Evolutionary conservation across 2,329 filamentous ascomycete species (phyloP).

Genomic region (Ophiocordyceps camponoti-leonardi): DNA sequence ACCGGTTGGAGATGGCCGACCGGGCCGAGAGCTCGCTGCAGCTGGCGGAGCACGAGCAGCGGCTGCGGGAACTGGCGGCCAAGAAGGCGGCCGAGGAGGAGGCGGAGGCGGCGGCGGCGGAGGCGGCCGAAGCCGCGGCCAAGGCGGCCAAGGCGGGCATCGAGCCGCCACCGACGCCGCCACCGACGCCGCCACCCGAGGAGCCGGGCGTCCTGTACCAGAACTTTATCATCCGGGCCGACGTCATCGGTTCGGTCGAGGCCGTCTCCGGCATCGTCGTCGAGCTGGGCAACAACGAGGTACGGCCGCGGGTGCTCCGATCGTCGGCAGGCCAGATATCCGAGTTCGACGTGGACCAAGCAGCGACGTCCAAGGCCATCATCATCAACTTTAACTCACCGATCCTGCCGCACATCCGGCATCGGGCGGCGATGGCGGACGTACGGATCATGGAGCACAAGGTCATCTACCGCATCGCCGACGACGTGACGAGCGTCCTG

Average conservation of each 20-base stretch:
- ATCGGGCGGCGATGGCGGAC: slow-evolving; percentile 50
- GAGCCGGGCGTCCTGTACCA: slow-evolving; percentile 35
- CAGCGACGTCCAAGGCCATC: slow-evolving; percentile 55
- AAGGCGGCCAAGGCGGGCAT: slow-evolving; percentile 14
- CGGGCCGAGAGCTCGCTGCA: slow-evolving; percentile 60
- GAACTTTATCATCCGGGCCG: slow-evolving; percentile 78
- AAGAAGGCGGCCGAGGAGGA: slow-evolving; percentile 18
- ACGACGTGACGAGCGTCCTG: slow-evolving; percentile 52
- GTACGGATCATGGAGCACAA: slow-evolving; percentile 74
- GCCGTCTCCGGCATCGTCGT: slow-evolving; percentile 65
- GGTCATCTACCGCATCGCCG: slow-evolving; percentile 66
- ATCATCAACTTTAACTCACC: slow-evolving; percentile 77
- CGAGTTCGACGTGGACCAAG: slow-evolving; percentile 82
- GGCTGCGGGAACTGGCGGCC: slow-evolving; percentile 37
- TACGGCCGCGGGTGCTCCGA: slow-evolving; percentile 59
- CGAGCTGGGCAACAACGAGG: slow-evolving; percentile 70
- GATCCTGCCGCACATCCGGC: slow-evolving; percentile 48
- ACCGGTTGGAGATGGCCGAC: slow-evolving; percentile 56
- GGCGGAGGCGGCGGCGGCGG: slow-evolving; percentile 16
- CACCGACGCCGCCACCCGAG: slow-evolving; percentile 10
- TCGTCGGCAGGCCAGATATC: slow-evolving; percentile 61
- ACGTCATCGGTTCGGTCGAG: slow-evolving; percentile 87
- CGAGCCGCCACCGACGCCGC: neutral
- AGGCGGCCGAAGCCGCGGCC: too few species aligned
- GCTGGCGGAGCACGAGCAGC: slow-evolving; percentile 55